A percentile compares a stretch with the other conserved stretches of the same genome.
phyloP scores from a whole-genome alignment of 441 rosid species.

The Aleurites moluccanus region DNA sequence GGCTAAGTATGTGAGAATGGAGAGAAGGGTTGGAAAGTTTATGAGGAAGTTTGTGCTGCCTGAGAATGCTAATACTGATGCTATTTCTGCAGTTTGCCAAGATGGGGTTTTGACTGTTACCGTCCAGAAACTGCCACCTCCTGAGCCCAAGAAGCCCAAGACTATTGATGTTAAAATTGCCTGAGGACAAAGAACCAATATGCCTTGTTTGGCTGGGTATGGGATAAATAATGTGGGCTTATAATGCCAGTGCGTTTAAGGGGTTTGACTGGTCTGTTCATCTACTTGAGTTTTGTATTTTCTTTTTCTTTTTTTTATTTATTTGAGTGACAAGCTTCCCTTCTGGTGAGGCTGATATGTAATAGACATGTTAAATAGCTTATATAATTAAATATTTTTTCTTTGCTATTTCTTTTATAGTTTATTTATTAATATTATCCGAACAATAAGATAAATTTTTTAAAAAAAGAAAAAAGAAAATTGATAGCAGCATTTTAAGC shows the following conservation, averaged over 20 bases:
- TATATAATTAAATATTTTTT: not conserved
- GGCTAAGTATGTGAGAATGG: slow-evolving; percentile 74
- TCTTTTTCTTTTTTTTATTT: too few species aligned
- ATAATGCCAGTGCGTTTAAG: not conserved
- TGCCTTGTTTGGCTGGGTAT: not conserved
- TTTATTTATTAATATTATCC: too few species aligned
- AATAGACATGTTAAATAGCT: too few species aligned
- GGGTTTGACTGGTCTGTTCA: too few species aligned
- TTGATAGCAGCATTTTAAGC: too few species aligned
- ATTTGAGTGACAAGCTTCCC: not conserved
- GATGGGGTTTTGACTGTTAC: slow-evolving; percentile 80
- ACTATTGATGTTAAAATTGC: slow-evolving; percentile 74
- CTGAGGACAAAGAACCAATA: slow-evolving; percentile 23
- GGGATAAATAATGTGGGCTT: not conserved
- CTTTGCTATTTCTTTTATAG: not conserved
- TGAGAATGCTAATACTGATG: slow-evolving; percentile 67
- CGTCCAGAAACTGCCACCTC: slow-evolving; percentile 77
- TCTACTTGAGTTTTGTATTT: not conserved
- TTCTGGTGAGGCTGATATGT: not conserved
- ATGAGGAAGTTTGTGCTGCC: slow-evolving; percentile 85
- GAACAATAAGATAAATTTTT: too few species aligned
- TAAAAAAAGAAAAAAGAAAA: too few species aligned
- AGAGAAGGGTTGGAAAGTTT: slow-evolving; percentile 75
- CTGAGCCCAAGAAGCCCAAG: slow-evolving; percentile 79
- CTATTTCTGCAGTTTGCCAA: slow-evolving; percentile 61